Base-by-base conservation (phyloP, 1,139 yeast genomes). In the Debaryomyces nepalensis region DNA sequence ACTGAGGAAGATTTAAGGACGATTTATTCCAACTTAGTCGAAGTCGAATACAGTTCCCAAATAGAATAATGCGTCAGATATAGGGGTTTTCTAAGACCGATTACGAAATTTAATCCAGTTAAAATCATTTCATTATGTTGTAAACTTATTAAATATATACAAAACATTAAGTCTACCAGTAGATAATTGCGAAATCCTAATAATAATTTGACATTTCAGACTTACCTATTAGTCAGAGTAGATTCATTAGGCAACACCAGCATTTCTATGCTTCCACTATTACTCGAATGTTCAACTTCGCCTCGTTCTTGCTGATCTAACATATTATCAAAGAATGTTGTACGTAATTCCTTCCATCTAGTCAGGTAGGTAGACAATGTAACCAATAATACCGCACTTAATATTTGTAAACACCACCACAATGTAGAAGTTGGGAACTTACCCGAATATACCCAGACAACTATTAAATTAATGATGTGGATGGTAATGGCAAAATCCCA, bases 401-500 rank as follows among this genome's bases (percentile, higher is more conserved):
- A 63, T 0, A 81, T 58, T 59, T 90, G 97, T 36, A 90, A 64
- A 23, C 81, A 64, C 95, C 97, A 89, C 98, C 98, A 93, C 39
- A 85, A 71, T 7, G 83, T 53, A 29, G 84, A 79, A 7, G 72
- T 65, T 0, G 98, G 98, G 50, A 91, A 77, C 31, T 73, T 69
- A 1, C 83, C 79, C 4, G 86, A 73, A 50, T 79, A 82, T 1
- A 77, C 48, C 82, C 90, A 83, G 0, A 82, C 88, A 5, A 88
- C 82, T 3, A 83, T 43, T 29, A 91, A 64, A 63, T 91, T 86
- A 41, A 93, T 78, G 12, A 87, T 82, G 62, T 93, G 97, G 11
- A 93, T 73, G 0, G 99, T 91, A 24, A 93, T 59, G 9, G 96
- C 97, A 68, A 91, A 93, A 63, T 93, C 99, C 87, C 97, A 86